Evolutionary conservation across 805 yeast species (phyloP), one percentile per base, ranked within the genome.

Genomic region (Candida khao-thaluensis): DNA sequence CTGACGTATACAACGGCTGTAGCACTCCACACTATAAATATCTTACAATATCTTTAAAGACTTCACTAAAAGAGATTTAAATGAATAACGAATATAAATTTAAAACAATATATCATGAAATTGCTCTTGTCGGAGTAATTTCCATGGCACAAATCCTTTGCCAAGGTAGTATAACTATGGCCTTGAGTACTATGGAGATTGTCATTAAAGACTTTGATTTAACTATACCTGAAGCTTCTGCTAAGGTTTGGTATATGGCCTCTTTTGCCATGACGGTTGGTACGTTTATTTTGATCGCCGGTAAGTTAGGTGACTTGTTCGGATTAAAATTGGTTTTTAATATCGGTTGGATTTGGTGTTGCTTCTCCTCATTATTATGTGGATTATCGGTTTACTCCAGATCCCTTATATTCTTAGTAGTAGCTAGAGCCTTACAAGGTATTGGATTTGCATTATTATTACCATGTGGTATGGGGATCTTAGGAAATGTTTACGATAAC

Each of bases 241-340:
- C 58, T 37, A 64, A 65, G 40, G 71, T 70, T 10, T 82, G 95
- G 93, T 77, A 79, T 53, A 71, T 79, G 69, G 88, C 89, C 1
- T 74, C 86, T 0, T 82, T 77, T 53, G 79, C 87, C 0, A 59
- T 85, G 39, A 77, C 87, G 0, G 76, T 82, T 4, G 91, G 91
- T 9, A 81, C 91, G 0, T 78, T 84, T 45, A 83, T 85, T 36
- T 57, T 85, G 25, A 64, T 80, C 4, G 73, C 83, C 25, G 93
- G 93, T 7, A 69, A 81, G 35, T 52, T 82, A 32, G 93, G 95
- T 23, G 95, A 85, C 51, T 63, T 83, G 9, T 77, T 76, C 48
- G 93, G 93, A 0, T 64, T 81, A 38, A 79, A 77, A 42, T 61
- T 55, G 28, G 58, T 77, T n/a, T 66, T 81, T 38, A 29, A 78